Conservation (phyloP, 1,284 basidiomycete genomes). For the Fomitopsis pinicola region DNA sequence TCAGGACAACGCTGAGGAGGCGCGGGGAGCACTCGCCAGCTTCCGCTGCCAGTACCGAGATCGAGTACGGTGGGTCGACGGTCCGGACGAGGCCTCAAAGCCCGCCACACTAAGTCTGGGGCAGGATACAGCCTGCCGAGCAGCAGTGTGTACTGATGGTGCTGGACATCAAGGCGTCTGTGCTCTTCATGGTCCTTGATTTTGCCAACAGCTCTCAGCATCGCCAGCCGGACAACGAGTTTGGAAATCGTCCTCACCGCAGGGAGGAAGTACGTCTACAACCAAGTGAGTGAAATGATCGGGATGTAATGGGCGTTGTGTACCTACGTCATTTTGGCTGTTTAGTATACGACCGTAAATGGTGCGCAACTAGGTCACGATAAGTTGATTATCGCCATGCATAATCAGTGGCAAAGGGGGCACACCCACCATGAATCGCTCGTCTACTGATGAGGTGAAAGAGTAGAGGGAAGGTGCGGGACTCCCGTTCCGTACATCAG, state of each 20-base stretch:
- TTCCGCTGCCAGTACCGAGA: constrained; percentile 32
- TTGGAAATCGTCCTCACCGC: background rate
- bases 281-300: background rate
- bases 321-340: constrained; percentile 29
- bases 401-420: background rate
- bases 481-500: constrained; percentile 17
- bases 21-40: constrained; percentile 23
- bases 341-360: constrained; percentile 30
- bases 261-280: constrained; percentile 9
- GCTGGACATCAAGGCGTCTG: constrained; percentile 31
- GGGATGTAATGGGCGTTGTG: background rate
- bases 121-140: constrained; percentile 28
- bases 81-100: constrained; percentile 25
- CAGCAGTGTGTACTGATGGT: constrained; percentile 27
- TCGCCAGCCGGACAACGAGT: background rate
- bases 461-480: constrained; percentile 32
- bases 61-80: constrained; percentile 27
- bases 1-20: background rate
- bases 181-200: constrained; percentile 31
- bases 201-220: background rate
- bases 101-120: constrained; percentile 25
- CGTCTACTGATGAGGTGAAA: constrained; percentile 30
- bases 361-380: constrained; percentile 22
- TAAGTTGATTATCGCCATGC: background rate
- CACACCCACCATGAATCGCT: constrained; percentile 22